Evolutionary conservation across 352 stramenopile species (phyloP), one percentile per base, ranked within the genome.

Genomic region (Globisporangium rhizosaccharum): DNA sequence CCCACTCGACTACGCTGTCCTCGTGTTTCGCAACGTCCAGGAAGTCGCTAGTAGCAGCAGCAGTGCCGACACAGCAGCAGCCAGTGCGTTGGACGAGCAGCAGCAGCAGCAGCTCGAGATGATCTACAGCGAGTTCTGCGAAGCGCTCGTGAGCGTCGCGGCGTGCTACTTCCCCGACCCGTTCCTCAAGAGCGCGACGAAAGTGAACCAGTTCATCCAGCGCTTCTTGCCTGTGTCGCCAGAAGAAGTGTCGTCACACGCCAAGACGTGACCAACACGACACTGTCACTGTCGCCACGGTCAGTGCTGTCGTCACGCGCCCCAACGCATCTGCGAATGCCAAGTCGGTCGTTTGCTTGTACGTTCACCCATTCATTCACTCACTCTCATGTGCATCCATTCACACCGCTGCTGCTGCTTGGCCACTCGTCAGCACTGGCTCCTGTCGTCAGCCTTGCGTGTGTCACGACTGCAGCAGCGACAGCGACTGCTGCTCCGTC

Each of bases 81-180:
- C 28, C 3, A 33, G 28, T 33, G 28, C 28, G 28, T 33, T 6
- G 28, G 28, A 33, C 28, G 28, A 42, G 10, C 49, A 59, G 18
- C 46, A 65, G 39, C 58, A 72, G 30, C 62, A 48, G 20, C 20
- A 23, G 44, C 44, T 90, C 12, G 78, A 88, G 52, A 80, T 92
- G 72, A 83, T 88, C 46, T 92, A 79, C 69, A 74, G 69, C 46
- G 82, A 85, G 51, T 92, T 90, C 47, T 88, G 75, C 41, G 82
- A 92, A 25, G 82, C 76, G 0, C 66, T 92, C 50, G 72, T 86
- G 28, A 75, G 66, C 17, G 62, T 90, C 41, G 62, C 79, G 8
- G 58, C 75, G 25, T 82, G 71, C 28, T 85, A 75, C 66, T 79
- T 86, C 39, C 82, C 82, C 1, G 74, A 90, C 37, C 82, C 82